phyloP scores from a whole-genome alignment of 768 basidiomycete genomes.

The Trametes cinnabarina region DNA sequence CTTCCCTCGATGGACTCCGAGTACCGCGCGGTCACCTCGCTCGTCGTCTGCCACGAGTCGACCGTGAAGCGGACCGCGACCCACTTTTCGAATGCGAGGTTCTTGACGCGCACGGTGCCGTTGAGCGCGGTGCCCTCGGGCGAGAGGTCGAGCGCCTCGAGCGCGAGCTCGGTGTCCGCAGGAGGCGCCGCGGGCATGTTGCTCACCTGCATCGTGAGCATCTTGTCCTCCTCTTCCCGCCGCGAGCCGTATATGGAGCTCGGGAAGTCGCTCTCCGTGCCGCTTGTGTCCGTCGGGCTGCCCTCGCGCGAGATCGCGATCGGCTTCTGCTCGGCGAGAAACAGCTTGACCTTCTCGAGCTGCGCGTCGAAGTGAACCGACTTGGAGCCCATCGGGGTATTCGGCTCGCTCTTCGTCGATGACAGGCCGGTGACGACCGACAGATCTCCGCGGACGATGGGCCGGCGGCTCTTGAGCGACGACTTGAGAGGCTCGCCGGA shows the following conservation, averaged over 20 bases:
- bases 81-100: slow-evolving; percentile 85
- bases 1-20: slow-evolving; percentile 40
- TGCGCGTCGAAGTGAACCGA: slow-evolving; percentile 91
- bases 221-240: slow-evolving; percentile 29
- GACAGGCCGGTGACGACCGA: slow-evolving; percentile 48
- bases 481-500: slow-evolving; percentile 92
- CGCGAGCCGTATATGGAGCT: slow-evolving; percentile 58
- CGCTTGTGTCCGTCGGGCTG: slow-evolving; percentile 80
- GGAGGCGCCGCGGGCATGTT: slow-evolving; percentile 13
- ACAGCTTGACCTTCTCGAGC: slow-evolving; percentile 92
- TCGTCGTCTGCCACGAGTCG: slow-evolving; percentile 94
- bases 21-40: slow-evolving; percentile 83
- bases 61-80: slow-evolving; percentile 89
- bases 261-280: slow-evolving; percentile 76
- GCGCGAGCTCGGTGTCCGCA: slow-evolving; percentile 42
- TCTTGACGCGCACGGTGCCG: slow-evolving; percentile 79
- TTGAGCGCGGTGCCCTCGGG: slow-evolving; percentile 53
- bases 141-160: slow-evolving; percentile 56
- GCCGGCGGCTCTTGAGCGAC: slow-evolving; percentile 73
- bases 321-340: slow-evolving; percentile 93
- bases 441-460: slow-evolving; percentile 44
- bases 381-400: slow-evolving; percentile 75
- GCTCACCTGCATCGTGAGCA: slow-evolving; percentile 25
- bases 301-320: slow-evolving; percentile 90
- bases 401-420: slow-evolving; percentile 71